These are phyloP conservation scores for Leptographium flavum DNA, from an alignment of 2,329 filamentous ascomycete species.

Conservation along the genomic window DNA sequence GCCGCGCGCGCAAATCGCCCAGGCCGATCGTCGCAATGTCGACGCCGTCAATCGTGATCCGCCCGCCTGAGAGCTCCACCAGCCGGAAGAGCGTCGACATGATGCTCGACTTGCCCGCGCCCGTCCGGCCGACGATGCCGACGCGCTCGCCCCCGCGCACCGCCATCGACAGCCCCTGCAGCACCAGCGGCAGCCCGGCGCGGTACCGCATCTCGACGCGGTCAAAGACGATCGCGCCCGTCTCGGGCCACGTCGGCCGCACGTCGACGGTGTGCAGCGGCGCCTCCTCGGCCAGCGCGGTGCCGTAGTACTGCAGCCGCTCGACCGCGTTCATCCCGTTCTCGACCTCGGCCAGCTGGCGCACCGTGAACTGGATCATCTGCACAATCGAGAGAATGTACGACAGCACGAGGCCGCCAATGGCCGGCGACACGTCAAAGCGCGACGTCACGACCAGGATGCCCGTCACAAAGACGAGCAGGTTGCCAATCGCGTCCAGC, in stretches of 20 bases:
- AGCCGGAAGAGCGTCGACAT: slow-evolving; percentile 73
- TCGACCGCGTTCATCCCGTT: slow-evolving; percentile 98
- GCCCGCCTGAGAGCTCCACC: slow-evolving; percentile 47
- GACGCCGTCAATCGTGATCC: slow-evolving; percentile 50
- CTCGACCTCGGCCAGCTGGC: slow-evolving; percentile 88
- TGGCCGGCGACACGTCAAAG: slow-evolving; percentile 73
- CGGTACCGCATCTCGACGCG: slow-evolving; percentile 71
- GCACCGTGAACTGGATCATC: slow-evolving; percentile 90
- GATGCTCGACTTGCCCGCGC: slow-evolving; percentile 71
- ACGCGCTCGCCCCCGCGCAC: slow-evolving; percentile 64
- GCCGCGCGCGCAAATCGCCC: slow-evolving; percentile 57
- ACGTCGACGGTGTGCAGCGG: slow-evolving; percentile 65
- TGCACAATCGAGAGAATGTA: slow-evolving; percentile 90
- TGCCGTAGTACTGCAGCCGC: slow-evolving; percentile 80
- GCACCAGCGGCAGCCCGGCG: slow-evolving; percentile 54
- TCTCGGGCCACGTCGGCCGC: slow-evolving; percentile 66
- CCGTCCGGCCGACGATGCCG: slow-evolving; percentile 68
- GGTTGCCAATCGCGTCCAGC: slow-evolving; percentile 69
- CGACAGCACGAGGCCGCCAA: slow-evolving; percentile 73
- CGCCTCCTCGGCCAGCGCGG: slow-evolving; percentile 75
- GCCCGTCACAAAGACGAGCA: slow-evolving; percentile 75
- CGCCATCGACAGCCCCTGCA: slow-evolving; percentile 57
- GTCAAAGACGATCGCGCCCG: slow-evolving; percentile 65
- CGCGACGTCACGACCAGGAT: slow-evolving; percentile 86
- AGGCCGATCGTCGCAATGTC: slow-evolving; percentile 62